phyloP scores from a whole-genome alignment of 1,284 basidiomycete species.

The Austroboletus rostrupii region DNA sequence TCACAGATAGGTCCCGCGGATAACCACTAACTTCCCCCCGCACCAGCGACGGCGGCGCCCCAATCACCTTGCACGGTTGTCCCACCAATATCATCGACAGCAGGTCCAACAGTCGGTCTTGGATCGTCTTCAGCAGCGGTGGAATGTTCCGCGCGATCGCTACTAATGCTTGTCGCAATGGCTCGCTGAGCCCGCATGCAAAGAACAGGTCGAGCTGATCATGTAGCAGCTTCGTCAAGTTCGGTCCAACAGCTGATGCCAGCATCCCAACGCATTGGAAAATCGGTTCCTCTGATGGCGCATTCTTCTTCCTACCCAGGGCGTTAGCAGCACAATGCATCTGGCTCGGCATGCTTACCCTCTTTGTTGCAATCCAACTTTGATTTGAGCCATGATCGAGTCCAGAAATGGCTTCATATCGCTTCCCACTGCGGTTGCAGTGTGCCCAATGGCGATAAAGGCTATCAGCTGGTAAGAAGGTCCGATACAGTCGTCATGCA shows the following conservation, averaged over 20 bases:
- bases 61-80: conserved; percentile 81
- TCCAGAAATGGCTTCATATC: conserved; percentile 97
- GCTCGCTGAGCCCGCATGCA: conserved; percentile 88
- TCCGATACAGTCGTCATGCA: not conserved
- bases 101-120: conserved; percentile 87
- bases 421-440: conserved; percentile 86
- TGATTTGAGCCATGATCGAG: conserved; percentile 87
- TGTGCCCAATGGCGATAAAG: conserved; percentile 95
- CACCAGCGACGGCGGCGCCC: conserved; percentile 62
- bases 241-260: conserved; percentile 92
- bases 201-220: conserved; percentile 98
- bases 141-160: conserved; percentile 89
- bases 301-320: conserved; percentile 80
- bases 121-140: conserved; percentile 87
- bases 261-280: conserved; percentile 98
- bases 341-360: conserved; percentile 53
- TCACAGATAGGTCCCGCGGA: conserved; percentile 53
- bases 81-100: conserved; percentile 79
- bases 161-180: conserved; percentile 81
- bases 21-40: conserved; percentile 50
- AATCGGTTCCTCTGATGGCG: conserved; percentile 90
- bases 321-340: conserved; percentile 12
- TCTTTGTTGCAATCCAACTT: conserved; percentile 79
- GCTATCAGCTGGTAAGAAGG: conserved; percentile 43
- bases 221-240: conserved; percentile 92